Percentiles rank a stretch among this genome's conserved stretches.
Evolutionary conservation across 352 stramenopile genomes (phyloP).

Genomic region (Pythium rhizo-oryzae): DNA sequence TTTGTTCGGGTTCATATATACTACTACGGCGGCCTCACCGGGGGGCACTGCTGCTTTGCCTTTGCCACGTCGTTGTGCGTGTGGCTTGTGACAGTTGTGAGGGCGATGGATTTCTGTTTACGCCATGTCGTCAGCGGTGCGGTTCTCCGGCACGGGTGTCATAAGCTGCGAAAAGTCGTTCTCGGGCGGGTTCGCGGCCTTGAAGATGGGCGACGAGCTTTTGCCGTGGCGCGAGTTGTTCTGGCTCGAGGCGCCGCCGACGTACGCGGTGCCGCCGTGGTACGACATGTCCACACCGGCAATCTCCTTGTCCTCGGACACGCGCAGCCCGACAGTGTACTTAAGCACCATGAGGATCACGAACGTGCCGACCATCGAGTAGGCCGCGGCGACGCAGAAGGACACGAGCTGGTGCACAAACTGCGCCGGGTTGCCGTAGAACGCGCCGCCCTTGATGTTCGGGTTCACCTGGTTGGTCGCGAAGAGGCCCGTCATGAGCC

Average conservation of each 20-base stretch:
- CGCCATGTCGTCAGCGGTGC: constrained; percentile 17
- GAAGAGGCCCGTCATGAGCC: constrained; percentile 72
- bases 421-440: constrained; percentile 52
- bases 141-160: constrained; percentile 27
- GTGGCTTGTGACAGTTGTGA: too few species aligned
- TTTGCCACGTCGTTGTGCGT: too few species aligned
- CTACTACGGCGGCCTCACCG: too few species aligned
- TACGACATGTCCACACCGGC: constrained; percentile 80
- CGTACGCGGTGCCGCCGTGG: constrained; percentile 72
- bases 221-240: constrained; percentile 42
- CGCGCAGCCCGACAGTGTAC: constrained; percentile 65
- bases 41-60: too few species aligned
- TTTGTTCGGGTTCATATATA: too few species aligned
- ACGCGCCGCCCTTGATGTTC: constrained; percentile 52
- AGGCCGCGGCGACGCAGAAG: constrained; percentile 57
- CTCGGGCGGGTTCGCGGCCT: constrained; percentile 36
- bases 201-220: constrained; percentile 34
- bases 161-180: constrained; percentile 38
- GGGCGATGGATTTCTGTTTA: not conserved
- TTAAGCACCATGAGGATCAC: constrained; percentile 73
- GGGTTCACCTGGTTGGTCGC: constrained; percentile 59
- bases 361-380: constrained; percentile 69
- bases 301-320: constrained; percentile 76
- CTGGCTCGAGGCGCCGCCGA: constrained; percentile 26
- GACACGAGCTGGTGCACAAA: constrained; percentile 60